These are phyloP conservation scores for Naganishia kalamii DNA, from an alignment of 768 basidiomycete genomes.

Conservation along the genomic window DNA sequence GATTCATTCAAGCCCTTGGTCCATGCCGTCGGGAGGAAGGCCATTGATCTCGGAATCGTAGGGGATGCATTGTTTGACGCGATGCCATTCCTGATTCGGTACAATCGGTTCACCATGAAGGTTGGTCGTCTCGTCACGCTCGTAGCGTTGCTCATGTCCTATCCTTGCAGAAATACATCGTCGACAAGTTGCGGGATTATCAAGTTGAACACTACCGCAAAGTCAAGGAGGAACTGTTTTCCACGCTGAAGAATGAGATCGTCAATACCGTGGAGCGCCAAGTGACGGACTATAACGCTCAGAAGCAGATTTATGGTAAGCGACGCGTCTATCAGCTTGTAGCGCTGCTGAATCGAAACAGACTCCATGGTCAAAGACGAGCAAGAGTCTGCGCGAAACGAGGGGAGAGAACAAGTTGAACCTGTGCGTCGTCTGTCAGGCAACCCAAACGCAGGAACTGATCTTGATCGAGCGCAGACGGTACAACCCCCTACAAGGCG, in stretches of 20 bases:
- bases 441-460: no score
- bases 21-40: constrained; percentile 58
- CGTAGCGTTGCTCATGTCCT: neutral
- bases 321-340: neutral
- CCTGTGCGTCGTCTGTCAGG: neutral
- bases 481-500: neutral
- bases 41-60: constrained; percentile 78
- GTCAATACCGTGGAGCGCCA: neutral
- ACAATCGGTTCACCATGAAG: constrained; percentile 71
- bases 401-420: neutral
- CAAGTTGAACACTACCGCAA: neutral
- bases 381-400: neutral
- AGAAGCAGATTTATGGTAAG: neutral
- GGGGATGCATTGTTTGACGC: constrained; percentile 85
- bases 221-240: neutral
- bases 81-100: constrained; percentile 81
- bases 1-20: constrained; percentile 1
- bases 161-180: neutral
- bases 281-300: neutral
- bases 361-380: neutral
- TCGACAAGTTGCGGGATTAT: neutral
- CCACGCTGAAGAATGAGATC: neutral
- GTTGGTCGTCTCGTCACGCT: constrained; percentile 59
- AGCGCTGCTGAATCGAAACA: neutral
- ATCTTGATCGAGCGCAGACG: no score